Conservation (phyloP, 148 eudicot species). For the Rhododendron williamsianum region DNA sequence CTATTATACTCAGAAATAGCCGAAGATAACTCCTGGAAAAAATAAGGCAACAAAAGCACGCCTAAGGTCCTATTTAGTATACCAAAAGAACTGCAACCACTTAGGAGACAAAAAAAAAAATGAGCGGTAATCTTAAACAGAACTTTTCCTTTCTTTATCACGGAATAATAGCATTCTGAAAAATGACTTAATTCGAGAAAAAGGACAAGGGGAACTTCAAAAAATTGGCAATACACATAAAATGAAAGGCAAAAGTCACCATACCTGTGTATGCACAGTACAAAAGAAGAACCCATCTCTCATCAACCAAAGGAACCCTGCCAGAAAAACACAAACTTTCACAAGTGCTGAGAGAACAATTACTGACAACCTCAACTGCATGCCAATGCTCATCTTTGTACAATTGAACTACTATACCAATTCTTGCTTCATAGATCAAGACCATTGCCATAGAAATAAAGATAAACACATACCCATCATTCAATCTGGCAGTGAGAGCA, state of each 20-base stretch:
- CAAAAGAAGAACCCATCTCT: slow-evolving; percentile 71
- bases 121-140: neutral
- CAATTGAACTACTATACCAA: neutral
- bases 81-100: neutral
- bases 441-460: neutral
- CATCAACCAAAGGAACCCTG: slow-evolving; percentile 89
- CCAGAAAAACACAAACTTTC: slow-evolving; percentile 4
- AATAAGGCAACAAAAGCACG: neutral
- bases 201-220: neutral
- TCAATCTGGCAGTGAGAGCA: slow-evolving; percentile 78
- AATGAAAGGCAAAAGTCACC: neutral
- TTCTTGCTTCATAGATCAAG: neutral
- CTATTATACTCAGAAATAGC: neutral
- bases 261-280: slow-evolving; percentile 73
- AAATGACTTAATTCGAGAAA: neutral
- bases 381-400: neutral
- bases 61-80: neutral
- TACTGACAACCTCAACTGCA: neutral
- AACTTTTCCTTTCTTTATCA: neutral
- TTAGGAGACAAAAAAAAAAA: neutral
- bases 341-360: neutral
- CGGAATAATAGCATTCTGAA: no score
- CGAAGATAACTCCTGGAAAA: neutral
- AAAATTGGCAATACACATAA: neutral
- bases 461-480: slow-evolving; percentile 64